phyloP scores from a whole-genome alignment of 2,329 filamentous ascomycete genomes.

The Xylariaceae sp. region DNA sequence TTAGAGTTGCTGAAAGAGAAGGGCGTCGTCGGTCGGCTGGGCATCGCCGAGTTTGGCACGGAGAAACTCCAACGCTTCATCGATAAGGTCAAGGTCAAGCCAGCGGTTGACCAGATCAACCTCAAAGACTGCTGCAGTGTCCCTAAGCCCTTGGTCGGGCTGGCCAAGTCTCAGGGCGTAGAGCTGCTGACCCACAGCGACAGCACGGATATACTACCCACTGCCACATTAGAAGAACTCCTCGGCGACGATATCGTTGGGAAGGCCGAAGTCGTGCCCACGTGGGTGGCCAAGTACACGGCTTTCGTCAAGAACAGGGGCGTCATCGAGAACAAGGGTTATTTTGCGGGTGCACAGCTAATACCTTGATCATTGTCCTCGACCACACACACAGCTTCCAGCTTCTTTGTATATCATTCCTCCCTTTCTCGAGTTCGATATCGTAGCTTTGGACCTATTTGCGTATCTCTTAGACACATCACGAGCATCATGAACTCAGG shows the following conservation, averaged over 20 bases:
- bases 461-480: too few relatives aligned
- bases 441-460: too few relatives aligned
- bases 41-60: slow-evolving; percentile 87
- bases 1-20: slow-evolving; percentile 71
- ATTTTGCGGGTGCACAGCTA: slow-evolving; percentile 83
- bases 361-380: slow-evolving; percentile 31
- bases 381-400: not conserved
- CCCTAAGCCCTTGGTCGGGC: slow-evolving; percentile 77
- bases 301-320: slow-evolving; percentile 91
- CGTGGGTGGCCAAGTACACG: slow-evolving; percentile 97
- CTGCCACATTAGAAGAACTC: slow-evolving; percentile 80
- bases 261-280: slow-evolving; percentile 64
- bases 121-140: slow-evolving; percentile 94
- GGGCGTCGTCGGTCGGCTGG: slow-evolving; percentile 72
- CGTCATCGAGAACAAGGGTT: slow-evolving; percentile 97
- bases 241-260: slow-evolving; percentile 72
- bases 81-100: slow-evolving; percentile 65
- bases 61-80: slow-evolving; percentile 79
- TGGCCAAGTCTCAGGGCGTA: slow-evolving; percentile 80
- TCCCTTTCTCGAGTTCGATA: not conserved
- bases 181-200: slow-evolving; percentile 93
- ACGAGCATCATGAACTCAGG: too few relatives aligned
- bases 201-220: slow-evolving; percentile 85
- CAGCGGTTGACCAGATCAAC: slow-evolving; percentile 93
- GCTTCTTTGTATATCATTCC: not conserved